Percentiles rank a stretch among this genome's conserved stretches.
Evolutionary conservation across 2,329 filamentous ascomycete genomes (phyloP).

Genomic region (Metarhizium sp.): DNA sequence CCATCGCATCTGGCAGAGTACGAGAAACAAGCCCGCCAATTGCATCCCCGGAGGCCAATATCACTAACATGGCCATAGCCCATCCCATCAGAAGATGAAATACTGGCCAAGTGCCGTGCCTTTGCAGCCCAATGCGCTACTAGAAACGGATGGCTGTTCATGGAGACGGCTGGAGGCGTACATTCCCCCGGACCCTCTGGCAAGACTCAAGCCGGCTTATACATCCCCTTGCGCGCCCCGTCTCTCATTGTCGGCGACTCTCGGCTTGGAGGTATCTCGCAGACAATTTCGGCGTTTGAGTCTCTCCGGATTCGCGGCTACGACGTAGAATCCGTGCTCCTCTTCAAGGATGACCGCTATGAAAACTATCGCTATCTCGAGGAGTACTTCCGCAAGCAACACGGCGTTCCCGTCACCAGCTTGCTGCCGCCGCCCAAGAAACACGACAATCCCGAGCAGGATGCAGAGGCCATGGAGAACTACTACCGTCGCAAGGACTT

Average conservation of each 20-base stretch:
- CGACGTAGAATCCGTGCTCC: constrained; percentile 58
- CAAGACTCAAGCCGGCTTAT: constrained; percentile 68
- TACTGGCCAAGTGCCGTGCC: constrained; percentile 31
- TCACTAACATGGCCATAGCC: constrained; percentile 22
- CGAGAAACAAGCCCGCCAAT: neutral
- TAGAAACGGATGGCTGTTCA: constrained; percentile 49
- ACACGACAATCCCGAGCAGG: constrained; percentile 28
- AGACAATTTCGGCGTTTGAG: constrained; percentile 73
- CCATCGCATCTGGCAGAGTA: constrained; percentile 36
- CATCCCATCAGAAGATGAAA: constrained; percentile 38
- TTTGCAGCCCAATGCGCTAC: constrained; percentile 34
- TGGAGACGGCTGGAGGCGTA: constrained; percentile 77
- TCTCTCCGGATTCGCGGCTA: constrained; percentile 71
- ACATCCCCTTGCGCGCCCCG: constrained; percentile 63
- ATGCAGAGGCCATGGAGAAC: constrained; percentile 45
- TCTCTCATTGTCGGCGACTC: constrained; percentile 67
- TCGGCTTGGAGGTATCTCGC: constrained; percentile 68
- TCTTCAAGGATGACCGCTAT: constrained; percentile 59
- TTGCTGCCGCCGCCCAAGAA: constrained; percentile 51
- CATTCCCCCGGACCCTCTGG: constrained; percentile 72
- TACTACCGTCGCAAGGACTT: constrained; percentile 51
- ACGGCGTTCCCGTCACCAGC: constrained; percentile 45
- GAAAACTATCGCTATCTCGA: constrained; percentile 59
- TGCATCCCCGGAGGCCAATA: neutral
- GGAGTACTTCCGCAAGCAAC: constrained; percentile 55